Evolutionary conservation across 2,329 filamentous ascomycete genomes (phyloP), one percentile per base, ranked within the genome.

Genomic region (Coniochaeta sp.): DNA sequence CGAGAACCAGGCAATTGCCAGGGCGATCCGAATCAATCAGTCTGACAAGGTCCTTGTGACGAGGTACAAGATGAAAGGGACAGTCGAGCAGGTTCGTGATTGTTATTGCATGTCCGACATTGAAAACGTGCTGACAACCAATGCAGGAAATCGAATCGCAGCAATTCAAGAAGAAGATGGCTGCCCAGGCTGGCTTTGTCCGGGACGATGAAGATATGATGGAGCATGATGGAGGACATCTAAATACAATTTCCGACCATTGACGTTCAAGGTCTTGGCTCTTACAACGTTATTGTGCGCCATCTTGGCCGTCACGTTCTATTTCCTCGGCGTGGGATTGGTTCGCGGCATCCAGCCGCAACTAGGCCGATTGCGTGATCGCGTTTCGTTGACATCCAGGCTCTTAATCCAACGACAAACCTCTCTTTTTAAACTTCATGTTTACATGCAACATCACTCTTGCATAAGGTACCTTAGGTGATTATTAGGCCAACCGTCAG

Each of bases 1-100:
- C 0, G 78, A 80, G 52, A 70, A 69, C 12, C 77, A 81, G 51
- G 78, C 77, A 0, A 71, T 81, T 12, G 75, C 68, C 0, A 64
- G 77, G 10, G 74, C 73, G 0, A 61, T 77, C 3, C 69, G 77
- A 0, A 61, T 80, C 0, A 73, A 74, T 0, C 77, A 80, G 52
- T 57, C 61, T 1, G 56, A 67, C 5, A 50, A 68, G 9, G 76
- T 81, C 0, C 52, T 30, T 13, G 45, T 47, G n/a, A 47, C 45
- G 45, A 28, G 45, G 9, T 47, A 47, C 45, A 31, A 30, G 45
- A 31, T 47, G 14, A 47, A 30, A 14, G 45, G 20, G 1, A 47
- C 45, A 5, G 26, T 47, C 14, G 45, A 47, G 13, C 45, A 47
- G 28, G 45, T 47, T 18, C 12, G 45, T 30, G 2, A 10, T 2